These are phyloP conservation scores for Gyromitra esculenta DNA, from an alignment of 2,329 filamentous ascomycete species.

Conservation along the genomic window DNA sequence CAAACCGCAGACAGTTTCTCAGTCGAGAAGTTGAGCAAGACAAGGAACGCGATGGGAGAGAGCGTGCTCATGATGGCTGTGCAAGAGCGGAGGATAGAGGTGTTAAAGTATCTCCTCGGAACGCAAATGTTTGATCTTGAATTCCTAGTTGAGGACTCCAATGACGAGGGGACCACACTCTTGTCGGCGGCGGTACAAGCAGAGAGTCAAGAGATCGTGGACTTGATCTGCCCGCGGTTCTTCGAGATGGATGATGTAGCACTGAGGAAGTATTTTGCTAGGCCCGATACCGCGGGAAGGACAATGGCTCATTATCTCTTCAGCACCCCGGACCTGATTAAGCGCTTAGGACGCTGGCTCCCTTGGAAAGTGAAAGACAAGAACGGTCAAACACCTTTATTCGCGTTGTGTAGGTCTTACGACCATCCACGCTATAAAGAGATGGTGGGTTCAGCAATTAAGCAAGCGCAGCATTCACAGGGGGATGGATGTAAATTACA, in stretches of 20 bases:
- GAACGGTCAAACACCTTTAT: conserved; percentile 96
- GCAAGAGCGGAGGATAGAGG: conserved; percentile 74
- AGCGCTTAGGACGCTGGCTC: conserved; percentile 77
- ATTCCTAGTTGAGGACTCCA: conserved; percentile 80
- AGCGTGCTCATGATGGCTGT: conserved; percentile 89
- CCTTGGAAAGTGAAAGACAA: conserved; percentile 93
- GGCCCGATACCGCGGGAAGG: conserved; percentile 84
- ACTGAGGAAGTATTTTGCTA: conserved; percentile 70
- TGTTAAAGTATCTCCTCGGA: conserved; percentile 81
- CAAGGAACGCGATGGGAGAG: conserved; percentile 74
- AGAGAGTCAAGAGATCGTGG: conserved; percentile 77
- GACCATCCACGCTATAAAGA: conserved; percentile 85
- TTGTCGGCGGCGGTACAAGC: conserved; percentile 90
- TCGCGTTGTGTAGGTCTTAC: conserved; percentile 93
- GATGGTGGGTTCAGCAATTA: conserved; percentile 86
- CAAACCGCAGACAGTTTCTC: conserved; percentile 55
- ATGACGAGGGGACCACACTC: conserved; percentile 88
- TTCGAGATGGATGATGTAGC: conserved; percentile 55
- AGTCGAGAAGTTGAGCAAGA: conserved; percentile 63
- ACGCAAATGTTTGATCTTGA: conserved; percentile 77
- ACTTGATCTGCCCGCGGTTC: conserved; percentile 71
- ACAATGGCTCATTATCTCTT: conserved; percentile 97
- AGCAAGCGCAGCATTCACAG: conserved; percentile 77
- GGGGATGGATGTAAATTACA: conserved; percentile 82
- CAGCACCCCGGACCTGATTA: conserved; percentile 78